phyloP scores from a whole-genome alignment of 208 protist species.

The Lotmaria passim region DNA sequence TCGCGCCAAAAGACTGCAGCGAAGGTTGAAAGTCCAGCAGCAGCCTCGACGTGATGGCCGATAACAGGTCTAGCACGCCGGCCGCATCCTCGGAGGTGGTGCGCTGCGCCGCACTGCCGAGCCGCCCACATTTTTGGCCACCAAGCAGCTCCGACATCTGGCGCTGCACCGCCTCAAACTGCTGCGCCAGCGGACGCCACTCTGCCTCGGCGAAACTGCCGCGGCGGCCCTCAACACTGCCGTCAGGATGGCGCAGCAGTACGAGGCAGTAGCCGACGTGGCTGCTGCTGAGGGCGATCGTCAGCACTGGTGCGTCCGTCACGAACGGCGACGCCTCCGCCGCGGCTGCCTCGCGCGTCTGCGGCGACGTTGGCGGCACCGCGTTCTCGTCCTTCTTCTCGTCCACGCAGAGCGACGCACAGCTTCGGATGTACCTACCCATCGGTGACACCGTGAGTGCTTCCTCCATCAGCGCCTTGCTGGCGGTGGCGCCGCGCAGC shows the following conservation, averaged over 20 bases:
- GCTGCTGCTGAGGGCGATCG: constrained; percentile 15
- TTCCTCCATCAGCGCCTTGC: constrained; percentile 7
- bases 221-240: constrained; percentile 45
- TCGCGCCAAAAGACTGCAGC: constrained; percentile 39
- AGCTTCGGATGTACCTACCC: constrained; percentile 29
- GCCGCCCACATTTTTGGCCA: constrained; percentile 11
- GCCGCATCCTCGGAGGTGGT: constrained; percentile 37
- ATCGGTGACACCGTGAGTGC: constrained; percentile 21
- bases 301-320: constrained; percentile 31
- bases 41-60: constrained; percentile 32
- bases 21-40: constrained; percentile 48
- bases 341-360: constrained; percentile 7
- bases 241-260: constrained; percentile 57
- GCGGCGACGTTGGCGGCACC: background rate
- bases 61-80: constrained; percentile 25
- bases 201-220: constrained; percentile 25
- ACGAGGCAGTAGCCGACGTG: constrained; percentile 42
- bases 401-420: constrained; percentile 24
- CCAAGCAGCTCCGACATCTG: constrained; percentile 16
- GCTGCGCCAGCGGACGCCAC: constrained; percentile 23
- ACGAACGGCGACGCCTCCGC: constrained; percentile 21
- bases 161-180: constrained; percentile 29
- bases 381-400: background rate
- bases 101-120: constrained; percentile 34
- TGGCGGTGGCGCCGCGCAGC: constrained; percentile 12